Evolutionary conservation across 75 land plant species (phyloP).

Genomic region (Selaginella tamariscina): DNA sequence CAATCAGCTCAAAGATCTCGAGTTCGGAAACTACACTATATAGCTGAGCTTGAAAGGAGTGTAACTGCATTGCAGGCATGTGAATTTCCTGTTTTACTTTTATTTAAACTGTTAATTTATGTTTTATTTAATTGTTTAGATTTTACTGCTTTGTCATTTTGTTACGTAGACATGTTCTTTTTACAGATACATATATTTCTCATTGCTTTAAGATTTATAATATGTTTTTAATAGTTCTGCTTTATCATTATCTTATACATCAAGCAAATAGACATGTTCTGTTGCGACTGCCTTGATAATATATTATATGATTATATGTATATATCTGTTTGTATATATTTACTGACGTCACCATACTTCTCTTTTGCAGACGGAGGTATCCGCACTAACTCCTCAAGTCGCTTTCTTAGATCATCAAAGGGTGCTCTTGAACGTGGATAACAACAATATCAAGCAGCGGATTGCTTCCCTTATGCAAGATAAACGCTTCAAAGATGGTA

Average conservation of each 20-base stretch:
- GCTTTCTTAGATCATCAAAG: slow-evolving; percentile 85
- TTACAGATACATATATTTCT: background rate
- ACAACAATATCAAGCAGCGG: slow-evolving; percentile 75
- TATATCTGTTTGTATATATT: no score
- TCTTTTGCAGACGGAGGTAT: slow-evolving; percentile 58
- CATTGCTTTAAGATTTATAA: background rate
- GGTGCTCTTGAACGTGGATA: slow-evolving; percentile 62
- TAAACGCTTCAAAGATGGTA: slow-evolving; percentile 94
- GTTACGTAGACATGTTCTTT: background rate
- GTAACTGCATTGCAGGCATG: slow-evolving; percentile 70
- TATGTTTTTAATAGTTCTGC: background rate
- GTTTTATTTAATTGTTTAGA: background rate
- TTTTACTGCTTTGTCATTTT: background rate
- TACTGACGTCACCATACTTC: background rate
- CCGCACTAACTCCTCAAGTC: slow-evolving; percentile 72
- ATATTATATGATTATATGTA: no score
- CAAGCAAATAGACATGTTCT: background rate
- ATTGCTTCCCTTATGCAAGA: slow-evolving; percentile 82
- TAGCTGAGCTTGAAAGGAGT: slow-evolving; percentile 86
- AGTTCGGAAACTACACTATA: slow-evolving; percentile 90
- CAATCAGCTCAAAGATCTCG: slow-evolving; percentile 94
- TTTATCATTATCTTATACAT: background rate
- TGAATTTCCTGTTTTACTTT: background rate
- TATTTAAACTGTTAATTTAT: background rate
- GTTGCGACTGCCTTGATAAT: no score